Evolutionary conservation across 2,329 filamentous ascomycete genomes (phyloP).

Genomic region (Grosmannia serpens): DNA sequence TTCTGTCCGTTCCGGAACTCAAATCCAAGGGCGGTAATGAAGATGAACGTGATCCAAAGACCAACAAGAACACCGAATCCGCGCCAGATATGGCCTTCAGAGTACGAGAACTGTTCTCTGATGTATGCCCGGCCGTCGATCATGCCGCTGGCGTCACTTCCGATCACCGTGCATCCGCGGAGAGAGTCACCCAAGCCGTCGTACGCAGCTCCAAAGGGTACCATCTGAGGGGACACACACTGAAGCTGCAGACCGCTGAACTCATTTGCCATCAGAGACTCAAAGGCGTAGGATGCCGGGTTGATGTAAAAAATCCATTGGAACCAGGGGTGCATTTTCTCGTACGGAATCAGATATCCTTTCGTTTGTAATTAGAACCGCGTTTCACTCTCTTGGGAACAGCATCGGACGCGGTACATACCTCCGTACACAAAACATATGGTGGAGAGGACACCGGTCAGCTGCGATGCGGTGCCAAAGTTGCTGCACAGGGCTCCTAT

Average conservation of each 20-base stretch:
- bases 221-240: slow-evolving; percentile 26
- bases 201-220: slow-evolving; percentile 6
- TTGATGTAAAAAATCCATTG: slow-evolving; percentile 57
- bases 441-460: slow-evolving; percentile 42
- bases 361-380: not conserved
- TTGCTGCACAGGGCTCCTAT: slow-evolving; percentile 47
- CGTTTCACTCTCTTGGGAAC: not conserved
- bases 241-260: slow-evolving; percentile 45
- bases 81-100: slow-evolving; percentile 51
- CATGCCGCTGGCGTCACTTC: slow-evolving; percentile 14
- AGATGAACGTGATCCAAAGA: slow-evolving; percentile 41
- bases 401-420: not conserved
- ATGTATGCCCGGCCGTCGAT: slow-evolving; percentile 48
- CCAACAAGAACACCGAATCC: slow-evolving; percentile 69
- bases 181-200: not conserved
- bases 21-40: slow-evolving; percentile 44
- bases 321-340: slow-evolving; percentile 36
- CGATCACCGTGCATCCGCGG: slow-evolving; percentile 3
- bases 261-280: slow-evolving; percentile 45
- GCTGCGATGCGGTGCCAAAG: slow-evolving; percentile 38
- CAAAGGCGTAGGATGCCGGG: slow-evolving; percentile 50
- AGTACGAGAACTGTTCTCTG: slow-evolving; percentile 38
- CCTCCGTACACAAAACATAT: slow-evolving; percentile 47
- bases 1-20: slow-evolving; percentile 64
- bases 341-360: slow-evolving; percentile 10